Evolutionary conservation across 495 filamentous ascomycete genomes (phyloP).

Genomic region (Lasiosphaeria miniovina): DNA sequence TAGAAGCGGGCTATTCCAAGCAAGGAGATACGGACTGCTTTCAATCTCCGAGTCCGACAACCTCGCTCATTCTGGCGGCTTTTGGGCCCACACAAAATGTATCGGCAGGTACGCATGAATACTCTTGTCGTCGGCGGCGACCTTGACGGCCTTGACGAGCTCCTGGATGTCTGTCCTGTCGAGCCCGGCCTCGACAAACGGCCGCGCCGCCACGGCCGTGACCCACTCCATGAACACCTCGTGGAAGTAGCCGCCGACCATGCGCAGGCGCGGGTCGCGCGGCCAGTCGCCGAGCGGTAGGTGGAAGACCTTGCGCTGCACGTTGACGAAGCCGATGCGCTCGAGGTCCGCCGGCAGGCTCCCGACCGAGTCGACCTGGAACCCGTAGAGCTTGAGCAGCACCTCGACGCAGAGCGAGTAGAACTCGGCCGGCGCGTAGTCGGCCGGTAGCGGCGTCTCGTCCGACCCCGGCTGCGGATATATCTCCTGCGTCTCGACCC

Average conservation of each 20-base stretch:
- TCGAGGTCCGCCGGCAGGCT: constrained; percentile 36
- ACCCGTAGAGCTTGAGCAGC: constrained; percentile 38
- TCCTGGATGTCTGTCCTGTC: constrained; percentile 37
- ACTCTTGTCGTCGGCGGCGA: constrained; percentile 29
- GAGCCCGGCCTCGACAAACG: constrained; percentile 49
- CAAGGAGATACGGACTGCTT: no score
- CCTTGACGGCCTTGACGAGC: constrained; percentile 26
- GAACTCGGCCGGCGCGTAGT: constrained; percentile 44
- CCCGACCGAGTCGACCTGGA: constrained; percentile 41
- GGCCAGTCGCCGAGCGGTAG: constrained; percentile 63
- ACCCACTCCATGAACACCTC: constrained; percentile 54
- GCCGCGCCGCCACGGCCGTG: constrained; percentile 50
- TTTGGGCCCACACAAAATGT: constrained; percentile 45
- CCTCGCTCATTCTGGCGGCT: constrained; percentile 21
- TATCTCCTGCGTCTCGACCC: constrained; percentile 58
- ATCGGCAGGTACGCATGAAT: constrained; percentile 44
- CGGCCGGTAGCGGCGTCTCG: constrained; percentile 46
- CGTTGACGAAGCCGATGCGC: constrained; percentile 51
- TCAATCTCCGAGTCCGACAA: no score
- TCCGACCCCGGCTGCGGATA: constrained; percentile 50
- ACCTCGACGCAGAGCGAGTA: constrained; percentile 30
- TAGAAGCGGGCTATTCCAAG: no score
- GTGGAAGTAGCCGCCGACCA: constrained; percentile 52
- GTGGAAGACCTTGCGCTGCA: constrained; percentile 50
- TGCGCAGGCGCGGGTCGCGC: constrained; percentile 50